phyloP scores from a whole-genome alignment of 2,329 filamentous ascomycete species.

The Diaporthe nobilis region DNA sequence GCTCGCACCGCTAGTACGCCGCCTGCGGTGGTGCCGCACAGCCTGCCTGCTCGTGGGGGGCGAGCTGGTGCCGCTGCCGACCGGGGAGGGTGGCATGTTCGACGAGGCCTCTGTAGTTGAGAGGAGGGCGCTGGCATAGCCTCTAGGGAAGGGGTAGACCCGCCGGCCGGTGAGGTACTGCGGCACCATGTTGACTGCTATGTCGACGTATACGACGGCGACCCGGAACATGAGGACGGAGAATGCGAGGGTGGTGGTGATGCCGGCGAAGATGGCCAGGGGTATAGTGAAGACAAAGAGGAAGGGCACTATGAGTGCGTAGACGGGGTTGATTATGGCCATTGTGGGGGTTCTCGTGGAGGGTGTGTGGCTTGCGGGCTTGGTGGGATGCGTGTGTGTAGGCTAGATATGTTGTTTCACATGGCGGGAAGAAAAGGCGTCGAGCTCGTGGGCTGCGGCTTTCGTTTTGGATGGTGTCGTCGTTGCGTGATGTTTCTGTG shows the following conservation, averaged over 20 bases:
- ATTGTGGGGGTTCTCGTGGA: slow-evolving; percentile 50
- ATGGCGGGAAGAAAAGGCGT: slow-evolving; percentile 44
- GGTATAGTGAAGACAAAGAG: slow-evolving; percentile 74
- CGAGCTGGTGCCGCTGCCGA: slow-evolving; percentile 32
- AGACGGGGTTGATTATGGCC: slow-evolving; percentile 68
- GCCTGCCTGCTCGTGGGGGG: slow-evolving; percentile 38
- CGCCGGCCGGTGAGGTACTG: slow-evolving; percentile 64
- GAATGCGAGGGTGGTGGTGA: slow-evolving; percentile 75
- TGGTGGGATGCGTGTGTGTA: slow-evolving; percentile 10
- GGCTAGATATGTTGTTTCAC: slow-evolving; percentile 43
- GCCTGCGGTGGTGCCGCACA: slow-evolving; percentile 41
- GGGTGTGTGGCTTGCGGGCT: slow-evolving; percentile 54
- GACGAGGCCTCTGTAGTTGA: slow-evolving; percentile 43
- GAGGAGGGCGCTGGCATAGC: slow-evolving; percentile 35
- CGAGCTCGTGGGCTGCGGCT: slow-evolving; percentile 5
- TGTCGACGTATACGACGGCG: slow-evolving; percentile 73
- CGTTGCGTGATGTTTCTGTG: background rate
- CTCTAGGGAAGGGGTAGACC: slow-evolving; percentile 45
- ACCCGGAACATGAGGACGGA: slow-evolving; percentile 73
- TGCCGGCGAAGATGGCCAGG: slow-evolving; percentile 72
- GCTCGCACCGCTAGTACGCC: slow-evolving; percentile 48
- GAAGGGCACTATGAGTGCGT: slow-evolving; percentile 72
- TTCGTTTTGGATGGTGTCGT: background rate
- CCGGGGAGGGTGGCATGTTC: slow-evolving; percentile 43
- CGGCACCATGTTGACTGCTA: slow-evolving; percentile 70